Evolutionary conservation across 768 basidiomycete genomes (phyloP), one percentile per base, ranked within the genome.

Genomic region (Podaxis pistillaris): DNA sequence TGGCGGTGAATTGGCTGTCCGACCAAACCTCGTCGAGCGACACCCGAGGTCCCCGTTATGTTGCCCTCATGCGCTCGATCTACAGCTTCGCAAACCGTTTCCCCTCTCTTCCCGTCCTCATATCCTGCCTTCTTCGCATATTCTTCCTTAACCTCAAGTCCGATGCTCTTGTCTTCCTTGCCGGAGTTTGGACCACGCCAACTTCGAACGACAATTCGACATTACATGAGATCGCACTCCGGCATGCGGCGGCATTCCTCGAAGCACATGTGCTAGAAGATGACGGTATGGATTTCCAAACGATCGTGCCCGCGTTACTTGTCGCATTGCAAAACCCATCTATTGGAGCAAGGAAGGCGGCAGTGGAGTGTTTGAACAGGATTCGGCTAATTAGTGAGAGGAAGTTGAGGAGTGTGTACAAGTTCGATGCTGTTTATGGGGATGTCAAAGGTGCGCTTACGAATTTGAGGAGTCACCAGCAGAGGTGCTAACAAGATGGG

Each of bases 231-330:
- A 79, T 86, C 1, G 87, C 94, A 0, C 76, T 98, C 8, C 76
- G 82, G 4, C 94, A 98, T 70, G 86, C 87, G 19, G 78, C 83
- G 2, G 92, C 94, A 0, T 96, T 96, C 73, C 72, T 98, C 12
- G 81, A 86, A 52, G 93, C 95, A 0, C 87, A 93, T 72, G 70
- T 80, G 1, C 69, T 78, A 1, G 76, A 82, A 51, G 75, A 80
- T 46, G 78, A 80, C 40, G 77, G 80, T 13, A 72, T 88, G 3
- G 94, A 96, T 72, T 93, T 96, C 73, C 90, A 95, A 72, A 87
- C 86, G 0, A 81, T 95, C 5, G 69, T 94, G 11, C 91, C 93
- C 0, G 79, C 86, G 2, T 70, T 94, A 9, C 75, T 94, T 1
- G 81, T 89, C 22, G 81, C 86, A 9, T 68, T 94, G 12, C 81